phyloP scores from a whole-genome alignment of 2,329 filamentous ascomycete species.

The Aspergillus fumigatiaffinis region DNA sequence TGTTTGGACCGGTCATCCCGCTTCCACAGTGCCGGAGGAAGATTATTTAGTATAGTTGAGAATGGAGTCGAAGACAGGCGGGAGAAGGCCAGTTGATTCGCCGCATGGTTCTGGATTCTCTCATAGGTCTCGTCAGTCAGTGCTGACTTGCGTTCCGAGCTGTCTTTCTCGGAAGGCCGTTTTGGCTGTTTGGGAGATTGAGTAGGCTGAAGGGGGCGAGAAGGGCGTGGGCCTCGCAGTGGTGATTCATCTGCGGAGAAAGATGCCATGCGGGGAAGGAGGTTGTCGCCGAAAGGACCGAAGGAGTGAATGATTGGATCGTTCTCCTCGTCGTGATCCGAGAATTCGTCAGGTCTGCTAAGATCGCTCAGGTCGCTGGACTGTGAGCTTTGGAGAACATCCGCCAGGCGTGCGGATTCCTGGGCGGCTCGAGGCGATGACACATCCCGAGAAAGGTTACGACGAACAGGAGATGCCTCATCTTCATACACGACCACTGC shows the following conservation, averaged over 20 bases:
- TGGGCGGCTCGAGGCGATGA: constrained; percentile 32
- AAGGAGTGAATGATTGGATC: constrained; percentile 91
- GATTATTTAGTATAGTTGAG: constrained; percentile 81
- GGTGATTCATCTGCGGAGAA: constrained; percentile 67
- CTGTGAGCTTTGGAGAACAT: constrained; percentile 30
- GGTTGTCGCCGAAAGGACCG: constrained; percentile 80
- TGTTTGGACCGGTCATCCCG: constrained; percentile 45
- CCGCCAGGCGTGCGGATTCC: constrained; percentile 26
- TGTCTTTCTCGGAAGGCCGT: constrained; percentile 17
- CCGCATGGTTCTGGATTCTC: constrained; percentile 68
- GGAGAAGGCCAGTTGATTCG: constrained; percentile 94
- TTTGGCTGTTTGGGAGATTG: constrained; percentile 27
- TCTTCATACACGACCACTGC: constrained; percentile 69
- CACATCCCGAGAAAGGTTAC: constrained; percentile 21
- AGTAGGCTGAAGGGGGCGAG: constrained; percentile 33
- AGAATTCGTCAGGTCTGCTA: constrained; percentile 57
- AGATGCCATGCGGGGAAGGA: constrained; percentile 76
- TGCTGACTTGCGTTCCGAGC: constrained; percentile 17
- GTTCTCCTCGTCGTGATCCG: constrained; percentile 87
- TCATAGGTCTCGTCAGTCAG: constrained; percentile 25
- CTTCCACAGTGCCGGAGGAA: constrained; percentile 62
- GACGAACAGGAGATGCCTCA: constrained; percentile 53
- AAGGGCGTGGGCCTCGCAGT: constrained; percentile 36
- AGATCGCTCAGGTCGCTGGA: constrained; percentile 32
- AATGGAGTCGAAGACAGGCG: constrained; percentile 87